Conservation (phyloP, 1,284 basidiomycete species). For the Megacollybia platyphylla region DNA sequence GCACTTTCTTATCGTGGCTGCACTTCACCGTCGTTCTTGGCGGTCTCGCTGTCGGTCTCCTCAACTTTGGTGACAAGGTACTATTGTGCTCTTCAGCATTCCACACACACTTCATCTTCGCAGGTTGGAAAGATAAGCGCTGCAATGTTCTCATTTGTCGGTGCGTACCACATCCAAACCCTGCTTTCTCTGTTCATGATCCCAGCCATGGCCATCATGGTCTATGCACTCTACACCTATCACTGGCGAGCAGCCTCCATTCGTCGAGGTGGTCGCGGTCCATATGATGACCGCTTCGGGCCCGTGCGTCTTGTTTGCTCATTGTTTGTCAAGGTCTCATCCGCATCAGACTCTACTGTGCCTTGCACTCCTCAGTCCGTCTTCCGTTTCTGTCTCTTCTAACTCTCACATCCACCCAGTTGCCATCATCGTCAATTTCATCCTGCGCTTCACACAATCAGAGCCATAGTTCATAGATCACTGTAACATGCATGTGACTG, state of each 20-base stretch:
- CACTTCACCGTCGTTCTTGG: slow-evolving; percentile 94
- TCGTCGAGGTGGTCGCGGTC: slow-evolving; percentile 81
- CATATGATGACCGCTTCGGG: slow-evolving; percentile 94
- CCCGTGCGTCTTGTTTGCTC: slow-evolving; percentile 19
- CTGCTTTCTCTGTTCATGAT: slow-evolving; percentile 2
- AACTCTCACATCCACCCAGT: slow-evolving; percentile 28
- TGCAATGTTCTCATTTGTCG: slow-evolving; percentile 85
- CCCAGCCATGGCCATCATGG: slow-evolving; percentile 90
- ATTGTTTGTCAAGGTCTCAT: slow-evolving; percentile 5
- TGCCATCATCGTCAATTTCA: slow-evolving; percentile 83
- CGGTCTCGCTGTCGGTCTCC: slow-evolving; percentile 86
- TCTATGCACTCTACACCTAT: slow-evolving; percentile 90
- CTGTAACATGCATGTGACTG: no score
- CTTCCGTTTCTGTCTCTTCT: slow-evolving; percentile 1
- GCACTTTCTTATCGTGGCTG: slow-evolving; percentile 92
- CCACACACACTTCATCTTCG: slow-evolving; percentile 1
- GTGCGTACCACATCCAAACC: slow-evolving; percentile 31
- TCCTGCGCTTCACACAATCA: slow-evolving; percentile 60
- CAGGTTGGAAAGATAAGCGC: slow-evolving; percentile 87
- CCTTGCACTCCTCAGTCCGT: slow-evolving; percentile 68
- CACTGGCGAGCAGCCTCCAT: slow-evolving; percentile 96
- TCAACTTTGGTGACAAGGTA: slow-evolving; percentile 94
- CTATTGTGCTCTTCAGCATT: slow-evolving; percentile 8
- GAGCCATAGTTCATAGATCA: neutral
- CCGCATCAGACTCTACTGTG: slow-evolving; percentile 69